phyloP scores from a whole-genome alignment of 139 green algal species.

The Chlorella sp. region DNA sequence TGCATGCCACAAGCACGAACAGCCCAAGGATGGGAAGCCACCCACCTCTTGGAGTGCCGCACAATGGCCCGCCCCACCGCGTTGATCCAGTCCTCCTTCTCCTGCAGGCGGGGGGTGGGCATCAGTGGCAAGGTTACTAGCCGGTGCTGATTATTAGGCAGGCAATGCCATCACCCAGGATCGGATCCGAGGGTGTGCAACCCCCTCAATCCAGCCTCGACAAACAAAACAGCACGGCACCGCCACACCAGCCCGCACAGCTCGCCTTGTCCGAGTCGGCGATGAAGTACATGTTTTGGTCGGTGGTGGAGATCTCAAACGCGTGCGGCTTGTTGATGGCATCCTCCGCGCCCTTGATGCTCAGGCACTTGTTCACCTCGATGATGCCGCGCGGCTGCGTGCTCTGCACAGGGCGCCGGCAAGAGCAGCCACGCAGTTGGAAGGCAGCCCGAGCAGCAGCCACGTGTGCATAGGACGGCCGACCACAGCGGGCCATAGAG shows the following conservation, averaged over 20 bases:
- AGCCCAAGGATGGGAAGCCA: too few species aligned
- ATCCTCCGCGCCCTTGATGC: constrained; percentile 98
- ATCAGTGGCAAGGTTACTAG: background rate
- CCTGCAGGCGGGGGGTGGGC: constrained; percentile 80
- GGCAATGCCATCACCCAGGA: too few species aligned
- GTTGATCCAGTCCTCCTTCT: constrained; percentile 99
- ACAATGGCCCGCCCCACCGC: constrained; percentile 96
- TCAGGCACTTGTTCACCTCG: constrained; percentile 93
- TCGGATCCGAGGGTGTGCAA: too few species aligned
- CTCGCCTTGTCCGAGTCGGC: constrained; percentile 87
- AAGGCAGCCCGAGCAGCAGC: too few species aligned
- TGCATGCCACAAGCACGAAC: too few species aligned
- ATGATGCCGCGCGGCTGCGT: constrained; percentile 93
- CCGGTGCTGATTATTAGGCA: too few species aligned
- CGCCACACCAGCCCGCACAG: too few species aligned
- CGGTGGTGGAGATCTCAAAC: constrained; percentile 95
- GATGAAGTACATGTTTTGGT: constrained; percentile 94
- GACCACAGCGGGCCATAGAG: too few species aligned
- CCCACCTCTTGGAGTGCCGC: constrained; percentile 81
- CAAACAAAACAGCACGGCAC: too few species aligned
- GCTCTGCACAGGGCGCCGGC: constrained; percentile 51
- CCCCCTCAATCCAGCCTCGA: too few species aligned
- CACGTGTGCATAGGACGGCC: too few species aligned
- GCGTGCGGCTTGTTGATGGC: constrained; percentile 93
- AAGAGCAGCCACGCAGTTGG: too few species aligned